Base-by-base conservation (phyloP, 768 basidiomycete genomes). In the Boletellus ananas region DNA sequence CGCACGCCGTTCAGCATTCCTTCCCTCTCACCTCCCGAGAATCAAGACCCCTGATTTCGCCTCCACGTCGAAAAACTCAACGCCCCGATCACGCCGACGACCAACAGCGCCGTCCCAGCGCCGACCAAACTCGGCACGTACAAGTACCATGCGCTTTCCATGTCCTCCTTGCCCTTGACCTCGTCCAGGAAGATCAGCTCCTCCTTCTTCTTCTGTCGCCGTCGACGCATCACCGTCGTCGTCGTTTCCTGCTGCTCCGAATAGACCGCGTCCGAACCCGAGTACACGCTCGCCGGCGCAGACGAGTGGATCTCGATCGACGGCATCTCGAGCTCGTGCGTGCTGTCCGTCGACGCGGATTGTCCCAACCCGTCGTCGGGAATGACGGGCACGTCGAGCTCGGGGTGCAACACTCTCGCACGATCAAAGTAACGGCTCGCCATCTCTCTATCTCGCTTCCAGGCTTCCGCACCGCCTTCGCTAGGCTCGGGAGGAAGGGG, bases 51-150 rank as follows among this genome's bases (percentile, higher is more conserved):
- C 61, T 85, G 84, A 57, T 78, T 84, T 55, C 84, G 75, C 66
- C 84, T 76, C 58, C 83, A 85, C 73, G 68, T 60, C 23, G 87
- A 87, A 63, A 91, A 80, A 54, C 87, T 87, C 56, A 91, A 67
- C 6, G 85, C 85, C 3, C 88, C 87, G 18, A 90, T 83, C 33
- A 87, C 83, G 0, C 86, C 85, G 18, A 88, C 83, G 18, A 90
- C 85, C 37, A 90, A 74, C 48, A 91, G 62, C 38, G 89, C 89
- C 18, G 88, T 90, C n/a, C 88, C 89, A 21, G 88, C 89, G 9
- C 89, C 89, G 7, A 91, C 82, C 54, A 91, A 65, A 21, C 86
- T 83, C 4, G 89, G 89, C 35, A 91, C 71, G 52, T 88, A 87
- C 43, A 90, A 58, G 58, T 88, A 90, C 89, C 89, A 91, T 20